Percentiles rank a stretch among this genome's conserved stretches.
Evolutionary conservation across 306 rosid genomes (phyloP).

Genomic region (Trichosanthes cucumerina): DNA sequence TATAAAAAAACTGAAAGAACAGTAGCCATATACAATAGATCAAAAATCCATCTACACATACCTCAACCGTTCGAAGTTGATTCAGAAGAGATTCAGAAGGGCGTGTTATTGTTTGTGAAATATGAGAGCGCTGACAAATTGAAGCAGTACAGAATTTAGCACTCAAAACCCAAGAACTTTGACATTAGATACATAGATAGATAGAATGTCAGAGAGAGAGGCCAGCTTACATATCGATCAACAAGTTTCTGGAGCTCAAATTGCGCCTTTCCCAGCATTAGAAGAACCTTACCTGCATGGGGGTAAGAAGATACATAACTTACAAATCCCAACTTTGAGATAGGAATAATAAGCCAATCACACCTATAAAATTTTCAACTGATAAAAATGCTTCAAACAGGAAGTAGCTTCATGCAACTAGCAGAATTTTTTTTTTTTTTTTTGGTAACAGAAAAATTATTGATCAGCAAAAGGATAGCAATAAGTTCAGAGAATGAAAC

Average conservation of each 20-base stretch:
- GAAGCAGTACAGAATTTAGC: conserved; percentile 10
- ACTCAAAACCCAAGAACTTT: not conserved
- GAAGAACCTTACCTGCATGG: conserved; percentile 61
- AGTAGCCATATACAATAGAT: conserved; percentile 3
- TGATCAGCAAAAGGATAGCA: not conserved
- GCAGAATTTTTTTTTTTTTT: not conserved
- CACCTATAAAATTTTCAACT: not conserved
- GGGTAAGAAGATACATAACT: not conserved
- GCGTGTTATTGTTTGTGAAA: conserved; percentile 70
- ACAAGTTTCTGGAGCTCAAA: conserved; percentile 69
- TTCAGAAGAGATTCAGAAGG: conserved; percentile 96
- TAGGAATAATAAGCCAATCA: not conserved
- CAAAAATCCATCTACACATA: conserved; percentile 20
- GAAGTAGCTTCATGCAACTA: not conserved
- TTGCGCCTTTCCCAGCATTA: conserved; percentile 75
- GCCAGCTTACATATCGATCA: conserved; percentile 58
- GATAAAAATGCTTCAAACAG: not conserved
- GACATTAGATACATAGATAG: not conserved
- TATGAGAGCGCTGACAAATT: conserved; percentile 73
- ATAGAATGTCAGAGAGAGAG: not conserved
- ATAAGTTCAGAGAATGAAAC: not conserved
- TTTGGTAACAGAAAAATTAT: not conserved
- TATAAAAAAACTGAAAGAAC: not conserved
- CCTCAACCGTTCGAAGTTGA: conserved; percentile 96
- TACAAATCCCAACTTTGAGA: not conserved